Base-by-base conservation (phyloP, 495 filamentous ascomycete genomes). In the Umbilicaria muhlenbergii region DNA sequence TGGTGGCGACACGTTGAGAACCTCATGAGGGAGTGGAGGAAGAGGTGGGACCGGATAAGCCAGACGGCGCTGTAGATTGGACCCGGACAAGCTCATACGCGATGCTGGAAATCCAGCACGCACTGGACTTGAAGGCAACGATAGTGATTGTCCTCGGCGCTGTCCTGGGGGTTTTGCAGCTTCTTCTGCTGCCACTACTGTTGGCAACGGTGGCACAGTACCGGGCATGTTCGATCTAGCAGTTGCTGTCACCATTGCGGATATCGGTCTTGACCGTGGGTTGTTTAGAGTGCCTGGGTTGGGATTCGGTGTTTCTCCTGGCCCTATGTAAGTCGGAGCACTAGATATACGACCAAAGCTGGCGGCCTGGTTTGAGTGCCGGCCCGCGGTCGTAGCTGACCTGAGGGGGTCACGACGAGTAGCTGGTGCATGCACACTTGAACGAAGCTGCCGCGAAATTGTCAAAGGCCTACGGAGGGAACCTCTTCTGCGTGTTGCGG, bases 351-450 rank as follows among this genome's bases (percentile, higher is more conserved):
- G 48, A 45, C 6, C 56, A 45, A 3, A 34, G 50, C 24, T 55
- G 48, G 14, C 58, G 51, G 32, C 41, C 19, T 24, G 51, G 39
- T 36, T 46, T 47, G n/a, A 58, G 51, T 19, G 52, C 49, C 13
- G 62, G 54, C 69, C 3, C 57, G 64, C 36, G 62, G 66, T 11
- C 54, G 51, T 19, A 69, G 66, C 45, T 60, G 67, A 24, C 54
- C 63, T 32, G 64, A 67, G 6, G 63, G 69, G 56, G 61, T 66
- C 42, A 68, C 66, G 43, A 70, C 68, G 7, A 70, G 61, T 8
- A 68, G 65, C 32, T 67, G 63, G 10, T 17, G 60, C 52, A 14
- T 43, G 43, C 2, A 44, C 51, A 8, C 38, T 47, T 6, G 46
- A 45, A 31, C 34, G 38, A 31, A 35, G 31, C 34, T 45, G 42